Evolutionary conservation across 495 filamentous ascomycete genomes (phyloP).

Genomic region (Aspergillus cristatus): DNA sequence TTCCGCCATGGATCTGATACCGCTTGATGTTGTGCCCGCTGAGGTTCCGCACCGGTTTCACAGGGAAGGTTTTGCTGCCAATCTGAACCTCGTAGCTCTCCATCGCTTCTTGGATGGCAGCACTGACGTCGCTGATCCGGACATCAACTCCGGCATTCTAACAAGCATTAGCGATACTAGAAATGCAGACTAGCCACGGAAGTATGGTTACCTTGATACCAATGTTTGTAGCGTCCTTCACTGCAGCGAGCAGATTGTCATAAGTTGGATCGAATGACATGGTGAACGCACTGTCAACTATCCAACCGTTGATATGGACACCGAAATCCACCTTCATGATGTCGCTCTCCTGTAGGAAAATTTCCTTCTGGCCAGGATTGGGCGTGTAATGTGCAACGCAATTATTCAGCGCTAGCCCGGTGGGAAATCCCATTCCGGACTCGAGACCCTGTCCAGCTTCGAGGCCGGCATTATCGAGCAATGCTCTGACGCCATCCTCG

Average conservation of each 20-base stretch:
- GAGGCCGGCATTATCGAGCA: constrained; percentile 48
- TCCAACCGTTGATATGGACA: constrained; percentile 55
- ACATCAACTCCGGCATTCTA: constrained; percentile 54
- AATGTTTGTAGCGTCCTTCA: constrained; percentile 56
- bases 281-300: constrained; percentile 58
- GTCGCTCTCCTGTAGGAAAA: constrained; percentile 45
- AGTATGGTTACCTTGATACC: constrained; percentile 38
- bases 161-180: constrained; percentile 1
- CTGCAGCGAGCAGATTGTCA: constrained; percentile 50
- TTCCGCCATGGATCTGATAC: constrained; percentile 53
- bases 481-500: constrained; percentile 49
- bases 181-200: background rate
- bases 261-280: constrained; percentile 53
- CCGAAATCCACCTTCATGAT: constrained; percentile 65
- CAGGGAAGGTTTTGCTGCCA: constrained; percentile 43
- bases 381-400: constrained; percentile 55
- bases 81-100: constrained; percentile 58
- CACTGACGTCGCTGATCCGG: constrained; percentile 51
- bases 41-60: constrained; percentile 50
- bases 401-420: constrained; percentile 51
- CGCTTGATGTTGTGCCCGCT: constrained; percentile 52
- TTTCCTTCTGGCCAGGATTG: constrained; percentile 51
- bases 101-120: constrained; percentile 58
- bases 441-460: constrained; percentile 49
- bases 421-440: constrained; percentile 55